Evolutionary conservation across 768 basidiomycete species (phyloP).

Genomic region (Ramaria rubella): DNA sequence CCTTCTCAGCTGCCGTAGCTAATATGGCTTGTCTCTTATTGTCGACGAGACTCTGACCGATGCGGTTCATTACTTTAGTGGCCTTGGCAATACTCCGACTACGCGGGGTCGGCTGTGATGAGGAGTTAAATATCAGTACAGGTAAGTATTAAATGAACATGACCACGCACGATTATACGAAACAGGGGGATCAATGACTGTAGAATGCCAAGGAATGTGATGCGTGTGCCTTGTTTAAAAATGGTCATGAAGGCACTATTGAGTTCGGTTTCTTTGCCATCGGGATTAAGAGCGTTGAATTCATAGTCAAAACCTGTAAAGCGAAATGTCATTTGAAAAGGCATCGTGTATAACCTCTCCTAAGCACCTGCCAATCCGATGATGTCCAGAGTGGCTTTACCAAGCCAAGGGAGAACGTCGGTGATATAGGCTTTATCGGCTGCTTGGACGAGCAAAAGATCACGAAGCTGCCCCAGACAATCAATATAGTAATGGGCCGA

Average conservation of each 20-base stretch:
- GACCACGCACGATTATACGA: slow-evolving; percentile 16
- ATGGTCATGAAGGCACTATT: slow-evolving; percentile 24
- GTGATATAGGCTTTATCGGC: slow-evolving; percentile 15
- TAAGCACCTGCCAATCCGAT: slow-evolving; percentile 18
- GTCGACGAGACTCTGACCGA: slow-evolving; percentile 19
- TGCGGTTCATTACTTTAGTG: slow-evolving; percentile 10
- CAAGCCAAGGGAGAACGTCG: slow-evolving; percentile 11
- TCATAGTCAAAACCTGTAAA: slow-evolving; percentile 30
- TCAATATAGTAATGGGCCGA: slow-evolving; percentile 14
- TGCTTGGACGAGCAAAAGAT: slow-evolving; percentile 37
- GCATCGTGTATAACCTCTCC: not conserved
- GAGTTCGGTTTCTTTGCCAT: slow-evolving; percentile 25
- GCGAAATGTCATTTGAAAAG: not conserved
- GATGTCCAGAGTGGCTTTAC: slow-evolving; percentile 18
- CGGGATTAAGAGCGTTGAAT: slow-evolving; percentile 25
- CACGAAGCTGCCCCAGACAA: slow-evolving; percentile 37
- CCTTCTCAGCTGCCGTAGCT: slow-evolving; percentile 28
- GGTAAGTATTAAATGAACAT: not conserved
- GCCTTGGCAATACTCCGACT: not conserved
- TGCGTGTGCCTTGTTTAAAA: slow-evolving; percentile 13
- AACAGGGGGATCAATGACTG: slow-evolving; percentile 19
- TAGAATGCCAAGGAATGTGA: slow-evolving; percentile 12
- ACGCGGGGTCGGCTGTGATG: slow-evolving; percentile 2
- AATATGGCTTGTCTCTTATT: slow-evolving; percentile 30
- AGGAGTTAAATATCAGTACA: not conserved